Evolutionary conservation across 2,329 filamentous ascomycete genomes (phyloP).

Genomic region (Fusarium virguliforme): DNA sequence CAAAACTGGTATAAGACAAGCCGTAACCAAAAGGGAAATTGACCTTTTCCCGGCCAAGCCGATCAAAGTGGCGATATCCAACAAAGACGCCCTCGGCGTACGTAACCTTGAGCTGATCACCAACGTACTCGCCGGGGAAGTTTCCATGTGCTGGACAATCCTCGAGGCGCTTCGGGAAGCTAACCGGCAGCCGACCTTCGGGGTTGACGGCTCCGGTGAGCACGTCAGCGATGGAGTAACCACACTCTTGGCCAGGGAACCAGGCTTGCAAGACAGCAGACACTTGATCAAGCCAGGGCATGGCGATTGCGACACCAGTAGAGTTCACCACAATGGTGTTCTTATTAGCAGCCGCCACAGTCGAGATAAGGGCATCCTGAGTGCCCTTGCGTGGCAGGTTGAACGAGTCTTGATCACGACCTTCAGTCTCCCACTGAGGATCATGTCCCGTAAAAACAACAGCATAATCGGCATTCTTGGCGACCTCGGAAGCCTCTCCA

Average conservation of each 20-base stretch:
- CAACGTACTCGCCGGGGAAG: constrained; percentile 63
- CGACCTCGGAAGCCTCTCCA: constrained; percentile 68
- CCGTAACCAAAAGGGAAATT: constrained; percentile 78
- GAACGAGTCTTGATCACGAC: constrained; percentile 79
- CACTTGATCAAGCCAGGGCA: constrained; percentile 70
- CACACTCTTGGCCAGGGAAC: constrained; percentile 79
- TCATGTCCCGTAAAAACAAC: constrained; percentile 72
- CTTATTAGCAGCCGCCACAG: constrained; percentile 70
- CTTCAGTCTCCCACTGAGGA: constrained; percentile 63
- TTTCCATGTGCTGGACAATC: constrained; percentile 77
- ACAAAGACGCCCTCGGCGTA: constrained; percentile 79
- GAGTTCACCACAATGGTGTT: constrained; percentile 75
- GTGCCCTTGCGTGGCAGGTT: constrained; percentile 70
- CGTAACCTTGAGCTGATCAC: constrained; percentile 59
- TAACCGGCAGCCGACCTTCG: constrained; percentile 74
- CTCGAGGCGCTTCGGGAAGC: constrained; percentile 71
- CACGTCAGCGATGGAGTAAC: constrained; percentile 77
- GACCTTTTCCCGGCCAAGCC: constrained; percentile 65
- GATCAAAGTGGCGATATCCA: constrained; percentile 79
- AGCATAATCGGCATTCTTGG: constrained; percentile 72
- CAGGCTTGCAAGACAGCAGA: constrained; percentile 75
- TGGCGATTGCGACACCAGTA: constrained; percentile 72
- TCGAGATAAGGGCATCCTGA: constrained; percentile 71
- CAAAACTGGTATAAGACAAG: constrained; percentile 77
- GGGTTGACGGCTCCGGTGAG: constrained; percentile 76